These are phyloP conservation scores for Apostasia ramifera DNA, from an alignment of 106 monocot species.

Conservation along the genomic window DNA sequence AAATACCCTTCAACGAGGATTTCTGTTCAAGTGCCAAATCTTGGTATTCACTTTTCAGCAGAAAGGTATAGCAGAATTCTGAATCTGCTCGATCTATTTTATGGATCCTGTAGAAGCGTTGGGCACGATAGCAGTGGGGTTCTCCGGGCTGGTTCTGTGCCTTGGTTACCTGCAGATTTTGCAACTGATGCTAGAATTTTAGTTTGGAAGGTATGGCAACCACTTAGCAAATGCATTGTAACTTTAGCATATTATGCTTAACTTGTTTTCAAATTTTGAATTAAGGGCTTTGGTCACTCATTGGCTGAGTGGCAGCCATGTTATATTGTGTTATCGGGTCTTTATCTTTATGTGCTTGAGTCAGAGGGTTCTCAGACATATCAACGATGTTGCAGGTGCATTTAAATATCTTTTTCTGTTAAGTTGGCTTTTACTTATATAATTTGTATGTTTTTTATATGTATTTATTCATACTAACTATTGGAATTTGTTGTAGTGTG, in stretches of 20 bases:
- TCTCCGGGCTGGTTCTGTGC: constrained; percentile 27
- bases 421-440: neutral
- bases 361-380: constrained; percentile 61
- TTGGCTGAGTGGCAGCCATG: constrained; percentile 92
- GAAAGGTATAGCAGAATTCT: constrained; percentile 66
- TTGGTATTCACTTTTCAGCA: constrained; percentile 90
- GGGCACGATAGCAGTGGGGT: constrained; percentile 18
- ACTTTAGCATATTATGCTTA: neutral
- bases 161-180: constrained; percentile 76
- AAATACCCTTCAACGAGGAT: constrained; percentile 74
- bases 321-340: constrained; percentile 80
- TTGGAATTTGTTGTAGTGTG: constrained; percentile 54
- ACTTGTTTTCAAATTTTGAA: constrained; percentile 13
- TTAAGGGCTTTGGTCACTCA: constrained; percentile 86
- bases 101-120: constrained; percentile 31
- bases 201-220: constrained; percentile 76
- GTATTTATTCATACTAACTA: constrained; percentile 9
- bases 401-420: neutral
- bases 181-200: constrained; percentile 72
- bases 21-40: constrained; percentile 87
- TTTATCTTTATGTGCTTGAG: constrained; percentile 93
- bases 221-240: neutral
- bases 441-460: neutral
- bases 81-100: constrained; percentile 62
- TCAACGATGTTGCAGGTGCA: constrained; percentile 71